Conservation (phyloP, 2,329 filamentous ascomycete species). For the Ceratocystis variospora region DNA sequence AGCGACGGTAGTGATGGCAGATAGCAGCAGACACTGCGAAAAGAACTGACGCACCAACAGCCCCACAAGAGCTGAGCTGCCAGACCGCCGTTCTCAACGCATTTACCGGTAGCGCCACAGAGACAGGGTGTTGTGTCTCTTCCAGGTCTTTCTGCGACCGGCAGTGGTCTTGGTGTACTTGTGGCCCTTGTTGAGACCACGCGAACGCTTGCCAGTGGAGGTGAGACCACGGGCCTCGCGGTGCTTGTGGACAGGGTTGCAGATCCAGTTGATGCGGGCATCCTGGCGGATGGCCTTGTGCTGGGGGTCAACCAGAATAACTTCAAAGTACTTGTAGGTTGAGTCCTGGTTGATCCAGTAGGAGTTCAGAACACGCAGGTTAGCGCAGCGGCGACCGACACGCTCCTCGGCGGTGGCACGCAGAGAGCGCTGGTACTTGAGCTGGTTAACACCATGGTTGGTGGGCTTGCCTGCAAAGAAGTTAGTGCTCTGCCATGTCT, state of each 20-base stretch:
- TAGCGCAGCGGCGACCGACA: constrained; percentile 97
- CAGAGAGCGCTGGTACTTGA: constrained; percentile 99
- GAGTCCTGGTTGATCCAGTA: constrained; percentile 99
- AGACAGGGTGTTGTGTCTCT: constrained; percentile 98
- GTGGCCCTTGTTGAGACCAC: constrained; percentile 98
- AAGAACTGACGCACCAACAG: constrained; percentile 15
- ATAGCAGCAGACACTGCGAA: constrained; percentile 13
- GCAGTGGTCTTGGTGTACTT: constrained; percentile 97
- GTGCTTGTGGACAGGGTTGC: constrained; percentile 99
- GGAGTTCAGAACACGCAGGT: constrained; percentile 98
- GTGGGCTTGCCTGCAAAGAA: constrained; percentile 78
- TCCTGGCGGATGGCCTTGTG: constrained; percentile 99
- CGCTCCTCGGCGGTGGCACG: constrained; percentile 97
- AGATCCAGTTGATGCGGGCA: constrained; percentile 99
- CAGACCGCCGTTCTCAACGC: constrained; percentile 12
- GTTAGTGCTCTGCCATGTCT: constrained; percentile 21
- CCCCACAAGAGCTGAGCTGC: constrained; percentile 9
- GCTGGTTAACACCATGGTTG: constrained; percentile 99
- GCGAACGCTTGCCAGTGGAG: constrained; percentile 97
- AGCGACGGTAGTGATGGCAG: constrained; percentile 15
- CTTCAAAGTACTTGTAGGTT: constrained; percentile 99
- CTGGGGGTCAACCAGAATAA: constrained; percentile 98
- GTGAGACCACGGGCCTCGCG: constrained; percentile 96
- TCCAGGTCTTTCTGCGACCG: constrained; percentile 99
- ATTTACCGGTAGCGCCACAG: constrained; percentile 93